Percentiles rank a stretch among this genome's conserved stretches.
Evolutionary conservation across 495 filamentous ascomycete genomes (phyloP).

Genomic region (Penicillium egyptiacum): DNA sequence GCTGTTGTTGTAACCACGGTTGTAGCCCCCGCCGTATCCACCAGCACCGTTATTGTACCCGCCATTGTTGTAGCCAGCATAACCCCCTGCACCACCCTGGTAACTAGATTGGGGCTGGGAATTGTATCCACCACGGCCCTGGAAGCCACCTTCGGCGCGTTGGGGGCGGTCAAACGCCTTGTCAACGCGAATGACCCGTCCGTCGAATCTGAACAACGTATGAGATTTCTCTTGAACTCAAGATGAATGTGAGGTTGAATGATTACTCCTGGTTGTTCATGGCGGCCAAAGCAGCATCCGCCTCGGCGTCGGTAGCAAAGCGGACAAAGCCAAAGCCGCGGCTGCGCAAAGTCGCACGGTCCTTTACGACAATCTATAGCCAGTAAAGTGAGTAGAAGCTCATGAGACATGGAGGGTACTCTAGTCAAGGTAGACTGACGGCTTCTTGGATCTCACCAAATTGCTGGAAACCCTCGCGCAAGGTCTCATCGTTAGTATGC

Average conservation of each 20-base stretch:
- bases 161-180: constrained; percentile 79
- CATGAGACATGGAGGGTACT: neutral
- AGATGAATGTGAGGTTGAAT: neutral
- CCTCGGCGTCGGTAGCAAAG: constrained; percentile 78
- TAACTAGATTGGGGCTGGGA: constrained; percentile 32
- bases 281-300: constrained; percentile 70
- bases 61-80: constrained; percentile 34
- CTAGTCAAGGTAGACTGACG: constrained; percentile 55
- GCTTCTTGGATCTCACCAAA: constrained; percentile 90
- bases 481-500: constrained; percentile 87
- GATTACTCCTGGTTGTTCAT: constrained; percentile 97
- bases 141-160: constrained; percentile 41
- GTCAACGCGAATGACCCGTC: constrained; percentile 92
- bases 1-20: constrained; percentile 23
- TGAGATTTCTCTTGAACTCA: neutral
- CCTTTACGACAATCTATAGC: constrained; percentile 88
- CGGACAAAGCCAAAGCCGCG: constrained; percentile 97
- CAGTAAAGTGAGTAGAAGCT: constrained; percentile 20
- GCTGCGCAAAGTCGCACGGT: constrained; percentile 92
- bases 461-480: constrained; percentile 84
- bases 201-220: constrained; percentile 73
- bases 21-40: constrained; percentile 30
- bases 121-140: constrained; percentile 49
- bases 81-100: constrained; percentile 35
- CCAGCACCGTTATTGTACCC: constrained; percentile 21